phyloP scores from a whole-genome alignment of 768 basidiomycete species.

The Termitomyces sp. region DNA sequence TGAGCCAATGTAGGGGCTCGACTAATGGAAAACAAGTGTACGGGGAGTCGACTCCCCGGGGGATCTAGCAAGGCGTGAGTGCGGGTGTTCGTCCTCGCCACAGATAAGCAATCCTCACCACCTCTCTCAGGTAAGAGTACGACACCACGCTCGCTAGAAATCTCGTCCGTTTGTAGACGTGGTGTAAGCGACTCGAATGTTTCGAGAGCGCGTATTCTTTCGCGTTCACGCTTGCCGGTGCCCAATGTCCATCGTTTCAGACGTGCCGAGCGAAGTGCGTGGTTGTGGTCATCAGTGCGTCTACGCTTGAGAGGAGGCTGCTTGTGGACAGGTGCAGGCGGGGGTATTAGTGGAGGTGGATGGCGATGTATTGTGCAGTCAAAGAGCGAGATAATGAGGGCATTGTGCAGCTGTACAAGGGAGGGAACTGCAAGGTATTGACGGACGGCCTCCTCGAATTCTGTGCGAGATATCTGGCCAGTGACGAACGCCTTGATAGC shows the following conservation, averaged over 20 bases:
- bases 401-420: constrained; percentile 78
- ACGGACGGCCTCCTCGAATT: constrained; percentile 71
- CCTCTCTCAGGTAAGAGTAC: constrained; percentile 59
- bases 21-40: constrained; percentile 71
- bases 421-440: constrained; percentile 55
- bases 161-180: constrained; percentile 56
- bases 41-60: constrained; percentile 64
- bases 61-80: constrained; percentile 38
- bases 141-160: constrained; percentile 65
- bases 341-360: constrained; percentile 13
- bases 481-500: constrained; percentile 63
- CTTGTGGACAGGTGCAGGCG: constrained; percentile 39
- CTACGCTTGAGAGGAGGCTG: constrained; percentile 67
- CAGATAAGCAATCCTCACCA: constrained; percentile 34
- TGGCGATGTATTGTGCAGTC: constrained; percentile 54
- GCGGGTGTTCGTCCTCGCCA: background rate
- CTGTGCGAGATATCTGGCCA: constrained; percentile 62
- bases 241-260: constrained; percentile 74
- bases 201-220: constrained; percentile 54
- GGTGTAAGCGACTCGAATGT: constrained; percentile 34
- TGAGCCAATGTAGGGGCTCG: constrained; percentile 72
- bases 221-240: constrained; percentile 69
- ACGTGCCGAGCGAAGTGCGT: constrained; percentile 54
- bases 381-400: constrained; percentile 77
- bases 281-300: constrained; percentile 46